A percentile compares a stretch with the other conserved stretches of the same genome.
Evolutionary conservation across 2,329 filamentous ascomycete species (phyloP).

Genomic region (Lomentospora prolificans): DNA sequence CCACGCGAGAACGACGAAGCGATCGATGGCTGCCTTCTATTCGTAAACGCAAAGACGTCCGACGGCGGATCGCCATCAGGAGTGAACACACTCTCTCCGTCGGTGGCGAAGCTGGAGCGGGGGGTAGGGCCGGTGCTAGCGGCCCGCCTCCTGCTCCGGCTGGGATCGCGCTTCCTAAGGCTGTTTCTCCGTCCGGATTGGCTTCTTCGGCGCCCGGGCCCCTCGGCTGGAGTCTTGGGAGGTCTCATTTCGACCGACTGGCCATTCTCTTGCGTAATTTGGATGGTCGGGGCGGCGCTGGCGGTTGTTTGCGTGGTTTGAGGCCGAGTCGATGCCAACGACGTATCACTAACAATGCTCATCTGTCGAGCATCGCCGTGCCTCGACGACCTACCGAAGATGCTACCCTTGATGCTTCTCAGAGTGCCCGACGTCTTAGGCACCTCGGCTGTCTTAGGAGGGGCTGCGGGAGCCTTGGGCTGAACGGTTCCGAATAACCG

Average conservation of each 20-base stretch:
- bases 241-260: constrained; percentile 25
- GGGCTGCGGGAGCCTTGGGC: constrained; percentile 34
- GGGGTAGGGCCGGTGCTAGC: constrained; percentile 31
- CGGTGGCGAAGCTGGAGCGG: constrained; percentile 34
- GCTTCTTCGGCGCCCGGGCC: constrained; percentile 30
- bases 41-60: constrained; percentile 34
- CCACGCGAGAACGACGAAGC: constrained; percentile 32
- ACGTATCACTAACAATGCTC: constrained; percentile 17
- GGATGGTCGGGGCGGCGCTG: constrained; percentile 56
- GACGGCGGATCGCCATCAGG: constrained; percentile 31
- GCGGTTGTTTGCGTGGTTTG: constrained; percentile 32
- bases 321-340: constrained; percentile 14
- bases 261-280: constrained; percentile 60
- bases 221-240: constrained; percentile 22
- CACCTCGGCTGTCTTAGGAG: constrained; percentile 35
- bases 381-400: constrained; percentile 47
- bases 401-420: constrained; percentile 61
- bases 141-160: constrained; percentile 34
- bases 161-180: constrained; percentile 12
- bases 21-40: constrained; percentile 28
- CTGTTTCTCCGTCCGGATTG: constrained; percentile 32
- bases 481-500: constrained; percentile 59
- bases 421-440: constrained; percentile 65
- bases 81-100: constrained; percentile 37
- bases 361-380: constrained; percentile 2